A percentile compares a stretch with the other conserved stretches of the same genome.
These are phyloP conservation scores for Colletotrichum aenigma DNA, from an alignment of 2,329 filamentous ascomycete species.

Conservation along the genomic window DNA sequence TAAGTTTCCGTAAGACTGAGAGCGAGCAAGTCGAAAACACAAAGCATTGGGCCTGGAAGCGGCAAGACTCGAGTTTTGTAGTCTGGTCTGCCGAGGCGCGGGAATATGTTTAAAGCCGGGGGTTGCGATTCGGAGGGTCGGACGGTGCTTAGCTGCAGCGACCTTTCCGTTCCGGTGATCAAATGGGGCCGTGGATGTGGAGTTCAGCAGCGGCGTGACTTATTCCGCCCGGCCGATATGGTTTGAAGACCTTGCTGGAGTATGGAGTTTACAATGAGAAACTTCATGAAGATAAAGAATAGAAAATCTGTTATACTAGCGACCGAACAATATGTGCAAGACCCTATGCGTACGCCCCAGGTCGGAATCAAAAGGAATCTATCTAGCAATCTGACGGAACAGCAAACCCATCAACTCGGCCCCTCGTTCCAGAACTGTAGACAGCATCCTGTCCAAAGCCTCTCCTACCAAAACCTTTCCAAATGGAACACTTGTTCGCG, in stretches of 20 bases:
- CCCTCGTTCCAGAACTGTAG: not conserved
- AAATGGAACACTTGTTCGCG: not conserved
- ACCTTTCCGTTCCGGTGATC: not conserved
- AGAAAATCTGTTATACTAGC: not conserved
- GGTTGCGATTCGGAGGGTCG: not conserved
- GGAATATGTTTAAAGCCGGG: not conserved
- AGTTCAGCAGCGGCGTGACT: not conserved
- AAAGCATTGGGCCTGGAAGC: accelerated
- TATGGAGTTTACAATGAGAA: no score
- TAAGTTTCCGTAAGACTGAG: not conserved
- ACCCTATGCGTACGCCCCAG: accelerated
- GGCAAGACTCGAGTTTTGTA: not conserved
- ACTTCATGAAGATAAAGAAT: not conserved
- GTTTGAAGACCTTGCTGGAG: not conserved
- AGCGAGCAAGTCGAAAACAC: not conserved
- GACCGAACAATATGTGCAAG: not conserved
- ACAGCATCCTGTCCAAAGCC: not conserved
- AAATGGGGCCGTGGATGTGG: not conserved
- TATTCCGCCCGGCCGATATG: not conserved
- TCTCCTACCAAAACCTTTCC: not conserved
- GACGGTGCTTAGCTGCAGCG: not conserved
- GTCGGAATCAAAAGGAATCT: not conserved
- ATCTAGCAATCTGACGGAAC: not conserved
- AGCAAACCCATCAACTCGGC: not conserved
- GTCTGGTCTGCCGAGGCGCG: not conserved